Base-by-base conservation (phyloP, 2,329 filamentous ascomycete species). In the Sarocladium oryzae region DNA sequence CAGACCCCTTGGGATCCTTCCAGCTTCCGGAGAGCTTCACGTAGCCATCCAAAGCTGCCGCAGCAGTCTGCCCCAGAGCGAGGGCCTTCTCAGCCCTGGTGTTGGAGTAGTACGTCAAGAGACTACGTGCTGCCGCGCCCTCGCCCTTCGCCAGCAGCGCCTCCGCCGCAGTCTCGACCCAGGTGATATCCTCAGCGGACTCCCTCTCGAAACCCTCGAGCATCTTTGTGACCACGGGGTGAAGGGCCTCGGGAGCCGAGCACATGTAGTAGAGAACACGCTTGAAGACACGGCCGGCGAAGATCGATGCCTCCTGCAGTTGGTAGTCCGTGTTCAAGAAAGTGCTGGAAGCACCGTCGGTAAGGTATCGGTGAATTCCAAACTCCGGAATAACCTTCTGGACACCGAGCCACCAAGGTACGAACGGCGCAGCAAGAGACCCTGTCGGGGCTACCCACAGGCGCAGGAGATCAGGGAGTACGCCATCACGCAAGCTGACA, bases 211-310 rank as follows among this genome's bases (percentile, higher is more conserved):
- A 62, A 3, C 53, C 50, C 8, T 51, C 54, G 41, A 61, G 51
- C 56, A 59, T 58, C 24, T 55, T 51, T 9, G 59, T 62, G 30
- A 63, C 60, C 21, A 61, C 16, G 8, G 59, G 61, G 21, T 58
- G 51, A 32, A 60, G 56, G 2, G 24, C 38, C 16, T 57, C 51
- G 1, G 61, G 61, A 5, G 54, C 56, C 3, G 57, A 59, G 54
- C 61, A 63, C 56, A 57, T 61, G 54, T 62, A 63, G 57, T 61
- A 62, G 43, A 63, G 53, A 33, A 63, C 56, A 20, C 60, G 55
- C 54, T 62, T 63, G 54, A 62, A 63, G 15, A 61, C 15, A 20
- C 59, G 57, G 2, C 61, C 61, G 13, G 59, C 60, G 37, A 62
- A 63, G 18, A 53, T 36, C 18, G 53, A 56, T 2, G 61, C 61